Evolutionary conservation across 306 rosid species (phyloP).

Genomic region (Echinosophora koreensis): DNA sequence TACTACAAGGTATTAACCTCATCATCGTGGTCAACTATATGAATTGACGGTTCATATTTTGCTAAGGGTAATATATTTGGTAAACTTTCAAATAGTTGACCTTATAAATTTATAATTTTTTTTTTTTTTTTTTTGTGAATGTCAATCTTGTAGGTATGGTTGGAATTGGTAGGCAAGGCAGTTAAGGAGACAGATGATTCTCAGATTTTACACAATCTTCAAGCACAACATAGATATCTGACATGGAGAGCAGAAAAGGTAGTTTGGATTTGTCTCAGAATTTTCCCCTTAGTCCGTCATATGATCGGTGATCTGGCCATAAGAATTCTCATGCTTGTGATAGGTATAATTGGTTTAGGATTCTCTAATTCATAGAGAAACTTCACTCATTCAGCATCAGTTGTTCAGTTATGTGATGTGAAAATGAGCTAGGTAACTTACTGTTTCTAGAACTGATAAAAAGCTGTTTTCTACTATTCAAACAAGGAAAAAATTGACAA

Average conservation of each 20-base stretch:
- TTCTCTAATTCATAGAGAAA: background rate
- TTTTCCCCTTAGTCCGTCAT: slow-evolving; percentile 1
- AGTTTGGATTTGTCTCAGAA: slow-evolving; percentile 31
- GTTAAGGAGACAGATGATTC: slow-evolving; percentile 63
- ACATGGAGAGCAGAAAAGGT: slow-evolving; percentile 93
- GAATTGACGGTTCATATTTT: background rate
- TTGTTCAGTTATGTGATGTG: background rate
- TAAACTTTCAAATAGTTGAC: slow-evolving; percentile 24
- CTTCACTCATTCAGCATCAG: background rate
- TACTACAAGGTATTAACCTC: slow-evolving; percentile 77
- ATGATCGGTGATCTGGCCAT: slow-evolving; percentile 35
- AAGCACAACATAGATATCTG: slow-evolving; percentile 88
- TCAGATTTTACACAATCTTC: slow-evolving; percentile 60
- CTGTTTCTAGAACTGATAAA: background rate
- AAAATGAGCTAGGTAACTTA: background rate
- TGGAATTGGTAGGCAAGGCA: slow-evolving; percentile 63
- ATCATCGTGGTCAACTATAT: background rate
- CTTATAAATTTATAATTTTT: slow-evolving; percentile 14
- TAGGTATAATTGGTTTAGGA: background rate
- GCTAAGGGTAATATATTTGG: slow-evolving; percentile 19
- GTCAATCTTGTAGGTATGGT: slow-evolving; percentile 69
- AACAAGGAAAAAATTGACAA: background rate
- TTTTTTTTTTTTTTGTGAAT: background rate
- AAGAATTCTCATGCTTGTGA: background rate
- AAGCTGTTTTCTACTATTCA: background rate